phyloP scores from a whole-genome alignment of 371 early-diverging fungal genomes.

The Mucor piriformis region DNA sequence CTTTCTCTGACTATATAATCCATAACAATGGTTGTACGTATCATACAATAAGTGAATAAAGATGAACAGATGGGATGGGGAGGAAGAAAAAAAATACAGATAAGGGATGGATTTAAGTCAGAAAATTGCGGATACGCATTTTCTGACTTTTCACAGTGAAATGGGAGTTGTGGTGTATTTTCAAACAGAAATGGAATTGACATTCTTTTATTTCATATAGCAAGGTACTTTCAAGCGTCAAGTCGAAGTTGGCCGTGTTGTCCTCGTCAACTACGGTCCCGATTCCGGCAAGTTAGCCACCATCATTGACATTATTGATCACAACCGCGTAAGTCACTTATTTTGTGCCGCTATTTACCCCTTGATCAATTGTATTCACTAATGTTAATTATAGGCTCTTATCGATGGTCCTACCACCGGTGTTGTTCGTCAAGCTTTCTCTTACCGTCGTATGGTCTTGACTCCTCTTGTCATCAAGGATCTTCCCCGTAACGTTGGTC shows the following conservation, averaged over 20 bases:
- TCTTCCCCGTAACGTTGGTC: conserved; percentile 88
- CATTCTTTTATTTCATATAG: conserved; percentile 17
- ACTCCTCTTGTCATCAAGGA: conserved; percentile 85
- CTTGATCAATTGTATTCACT: not conserved
- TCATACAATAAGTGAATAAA: conserved; percentile 8
- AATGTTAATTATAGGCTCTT: conserved; percentile 68
- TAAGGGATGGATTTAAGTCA: not conserved
- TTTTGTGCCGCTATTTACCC: not conserved
- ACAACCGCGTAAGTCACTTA: conserved; percentile 77
- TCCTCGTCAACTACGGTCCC: conserved; percentile 91
- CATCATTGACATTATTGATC: conserved; percentile 98
- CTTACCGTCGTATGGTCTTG: conserved; percentile 88
- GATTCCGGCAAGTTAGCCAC: conserved; percentile 96
- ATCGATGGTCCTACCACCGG: conserved; percentile 97
- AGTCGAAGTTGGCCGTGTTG: conserved; percentile 98
- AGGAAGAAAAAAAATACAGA: not conserved
- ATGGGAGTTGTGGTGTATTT: not conserved
- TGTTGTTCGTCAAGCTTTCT: conserved; percentile 85
- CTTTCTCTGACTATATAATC: conserved; percentile 40
- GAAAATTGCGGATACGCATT: not conserved
- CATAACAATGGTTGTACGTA: conserved; percentile 38
- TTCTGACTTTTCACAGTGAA: not conserved
- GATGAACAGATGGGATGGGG: not conserved
- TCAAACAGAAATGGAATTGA: not conserved
- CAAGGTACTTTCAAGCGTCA: conserved; percentile 82